Base-by-base conservation (phyloP, 371 early-diverging fungal species). In the Nosema muscidifuracis region DNA sequence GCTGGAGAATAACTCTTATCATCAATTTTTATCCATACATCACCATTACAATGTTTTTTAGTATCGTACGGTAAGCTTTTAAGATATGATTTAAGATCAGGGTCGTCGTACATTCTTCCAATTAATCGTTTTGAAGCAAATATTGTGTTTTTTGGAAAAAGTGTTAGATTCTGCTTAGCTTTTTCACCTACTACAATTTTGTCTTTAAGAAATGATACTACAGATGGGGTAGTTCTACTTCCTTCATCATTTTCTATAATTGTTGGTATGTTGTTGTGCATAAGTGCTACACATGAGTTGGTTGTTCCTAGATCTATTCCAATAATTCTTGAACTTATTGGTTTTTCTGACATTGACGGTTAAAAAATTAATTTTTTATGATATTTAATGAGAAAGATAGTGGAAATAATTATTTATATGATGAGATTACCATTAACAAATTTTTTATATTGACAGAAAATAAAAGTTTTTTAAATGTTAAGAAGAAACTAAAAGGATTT, bases 251-350 rank as follows among this genome's bases (percentile, higher is more conserved):
- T 95, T 83, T 91, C 93, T 82, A 99, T 91, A 36, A 99, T 94
- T 67, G 89, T 85, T 33, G 97, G 93, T 70, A 84, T 87, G 79
- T 92, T 92, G 76, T 96, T 93, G 84, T 94, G 93, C 89, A 94
- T 91, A 68, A 93, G 92, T 83, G 90, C 94, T 79, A 95, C 93
- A 85, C 96, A 96, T 15, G 93, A 92, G 89, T 95, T 94, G 81
- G 97, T 97, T 82, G 97, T 97, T 84, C 99, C 97, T 84, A 98
- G 87, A 88, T 97, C 85, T 42, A 85, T 83, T 67, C 85, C 85
- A 36, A 84, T 67, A 13, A 79, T 71, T 53, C 22, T 64, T n/a
- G 74, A 44, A n/a, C 47, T 47, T 12, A 47, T 47, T 47, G 4
- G 13, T 69, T 71, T 58, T 56, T 60, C n/a, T 12, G 47, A n/a